These are phyloP conservation scores for Xylariaceae sp. DNA, from an alignment of 2,329 filamentous ascomycete species.

Conservation along the genomic window DNA sequence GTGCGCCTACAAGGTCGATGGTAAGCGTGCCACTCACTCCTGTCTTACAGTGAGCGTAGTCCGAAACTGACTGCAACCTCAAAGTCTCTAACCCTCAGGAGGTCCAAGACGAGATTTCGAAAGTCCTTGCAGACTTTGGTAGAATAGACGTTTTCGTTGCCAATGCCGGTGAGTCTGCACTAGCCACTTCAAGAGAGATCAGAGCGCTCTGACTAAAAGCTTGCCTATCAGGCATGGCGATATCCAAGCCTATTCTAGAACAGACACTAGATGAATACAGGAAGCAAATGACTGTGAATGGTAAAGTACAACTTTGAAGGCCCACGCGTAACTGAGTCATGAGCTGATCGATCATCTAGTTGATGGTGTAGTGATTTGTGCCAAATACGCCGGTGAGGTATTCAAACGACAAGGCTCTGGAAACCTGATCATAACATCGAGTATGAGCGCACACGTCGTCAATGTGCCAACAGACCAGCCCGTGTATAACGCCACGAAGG, in stretches of 20 bases:
- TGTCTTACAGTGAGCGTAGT: not conserved
- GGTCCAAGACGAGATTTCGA: constrained; percentile 23
- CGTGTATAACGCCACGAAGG: constrained; percentile 64
- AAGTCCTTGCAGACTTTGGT: constrained; percentile 26
- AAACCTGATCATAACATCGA: constrained; percentile 36
- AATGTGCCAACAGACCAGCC: constrained; percentile 61
- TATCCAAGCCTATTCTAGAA: constrained; percentile 29
- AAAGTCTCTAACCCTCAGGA: constrained; percentile 25
- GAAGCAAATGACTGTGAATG: constrained; percentile 29
- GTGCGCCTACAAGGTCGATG: constrained; percentile 25
- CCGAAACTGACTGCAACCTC: constrained; percentile 2
- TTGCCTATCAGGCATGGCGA: constrained; percentile 21
- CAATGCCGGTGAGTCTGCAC: constrained; percentile 25
- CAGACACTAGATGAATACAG: constrained; percentile 27
- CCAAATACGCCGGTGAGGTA: constrained; percentile 31
- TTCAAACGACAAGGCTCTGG: constrained; percentile 30
- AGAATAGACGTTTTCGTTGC: constrained; percentile 32
- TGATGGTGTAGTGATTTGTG: constrained; percentile 27
- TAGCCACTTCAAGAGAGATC: not conserved
- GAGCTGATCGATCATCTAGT: constrained; percentile 18
- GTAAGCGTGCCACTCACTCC: constrained; percentile 10
- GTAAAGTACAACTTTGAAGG: constrained; percentile 5
- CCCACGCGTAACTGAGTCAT: not conserved
- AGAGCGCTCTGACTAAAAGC: too few species aligned
- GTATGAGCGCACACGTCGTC: constrained; percentile 57